Base-by-base conservation (phyloP, 345 rosid genomes). In the Chamaenerion angustifolium region DNA sequence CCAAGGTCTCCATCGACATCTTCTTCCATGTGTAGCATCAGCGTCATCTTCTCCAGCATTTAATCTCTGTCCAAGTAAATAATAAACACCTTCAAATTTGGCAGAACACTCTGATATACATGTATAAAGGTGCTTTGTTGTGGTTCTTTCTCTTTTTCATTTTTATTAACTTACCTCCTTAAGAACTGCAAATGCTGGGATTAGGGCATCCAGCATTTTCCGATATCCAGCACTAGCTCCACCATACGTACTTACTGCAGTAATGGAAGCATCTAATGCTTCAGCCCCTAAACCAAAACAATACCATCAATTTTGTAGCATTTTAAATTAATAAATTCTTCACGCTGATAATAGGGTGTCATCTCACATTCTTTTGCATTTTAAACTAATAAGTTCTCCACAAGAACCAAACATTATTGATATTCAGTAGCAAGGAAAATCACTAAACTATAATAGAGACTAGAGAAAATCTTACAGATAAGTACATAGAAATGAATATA, bases 211-310 rank as follows among this genome's bases (percentile, higher is more conserved):
- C 64, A 90, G 69, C 71, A 90, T 46, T 0, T 96, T 90, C 37
- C 98, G 87, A 64, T 65, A 80, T 45, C 98, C 96, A 59, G 95
- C 96, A 64, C 63, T 58, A 52, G 98, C 98, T 31, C 98, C 96
- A 12, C 98, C 95, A 46, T 90, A 90, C 67, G 76, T 90, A 70
- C 96, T 90, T 46, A 90, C 83, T 1, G 94, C 86, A 54, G 81
- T 53, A 54, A 85, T 81, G 54, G 95, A 66, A 71, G 94, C 78
- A 71, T 85, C 81, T 49, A 89, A 77, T 56, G 92, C 85, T 71
- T 76, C 81, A 37, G 76, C 71, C 98, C 98, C 98, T 90, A 79
- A 60, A 57, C 47, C 46, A 46, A 46, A 62, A 65, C 19, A 58
- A 10, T 42, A 11, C 35, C 50, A 45, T 23, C 49, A 59, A 52